Percentiles rank a stretch among this genome's conserved stretches.
phyloP scores from a whole-genome alignment of 495 filamentous ascomycete genomes.

The Penicillium lagena region DNA sequence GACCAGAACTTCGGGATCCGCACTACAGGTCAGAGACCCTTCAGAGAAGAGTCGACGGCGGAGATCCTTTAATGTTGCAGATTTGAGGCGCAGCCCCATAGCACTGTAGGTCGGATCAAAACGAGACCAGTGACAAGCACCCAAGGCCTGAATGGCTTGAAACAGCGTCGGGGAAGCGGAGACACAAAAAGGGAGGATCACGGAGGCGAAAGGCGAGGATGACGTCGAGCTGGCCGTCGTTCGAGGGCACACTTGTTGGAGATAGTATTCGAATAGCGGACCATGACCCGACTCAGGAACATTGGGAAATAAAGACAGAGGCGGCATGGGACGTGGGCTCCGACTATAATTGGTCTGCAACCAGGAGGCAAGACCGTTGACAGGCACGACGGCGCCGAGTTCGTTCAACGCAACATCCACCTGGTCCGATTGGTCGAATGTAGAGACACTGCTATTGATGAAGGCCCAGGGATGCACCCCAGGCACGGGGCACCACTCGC shows the following conservation, averaged over 20 bases:
- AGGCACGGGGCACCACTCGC: conserved; percentile 26
- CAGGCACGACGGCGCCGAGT: conserved; percentile 15
- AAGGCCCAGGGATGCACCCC: conserved; percentile 29
- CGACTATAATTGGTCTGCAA: too few species aligned
- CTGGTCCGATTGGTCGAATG: conserved; percentile 23
- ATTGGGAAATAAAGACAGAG: conserved; percentile 25
- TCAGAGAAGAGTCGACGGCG: conserved; percentile 24
- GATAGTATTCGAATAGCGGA: conserved; percentile 37
- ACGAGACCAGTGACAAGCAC: conserved; percentile 32
- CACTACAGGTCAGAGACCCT: conserved; percentile 14
- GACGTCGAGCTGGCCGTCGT: conserved; percentile 29
- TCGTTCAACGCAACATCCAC: conserved; percentile 25
- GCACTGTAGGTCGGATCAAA: conserved; percentile 21
- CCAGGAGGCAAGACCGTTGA: background rate
- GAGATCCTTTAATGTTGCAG: conserved; percentile 31
- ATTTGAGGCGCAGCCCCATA: conserved; percentile 30
- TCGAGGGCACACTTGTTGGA: conserved; percentile 37
- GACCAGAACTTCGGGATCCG: conserved; percentile 32
- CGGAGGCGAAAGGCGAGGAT: conserved; percentile 35
- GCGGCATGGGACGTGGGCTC: background rate
- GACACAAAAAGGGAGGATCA: conserved; percentile 32
- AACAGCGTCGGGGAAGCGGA: conserved; percentile 32
- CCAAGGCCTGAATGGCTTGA: conserved; percentile 33
- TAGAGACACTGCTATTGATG: conserved; percentile 28
- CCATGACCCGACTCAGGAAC: conserved; percentile 17